These are phyloP conservation scores for Russula griseocarnosa DNA, from an alignment of 768 basidiomycete species.

Conservation along the genomic window DNA sequence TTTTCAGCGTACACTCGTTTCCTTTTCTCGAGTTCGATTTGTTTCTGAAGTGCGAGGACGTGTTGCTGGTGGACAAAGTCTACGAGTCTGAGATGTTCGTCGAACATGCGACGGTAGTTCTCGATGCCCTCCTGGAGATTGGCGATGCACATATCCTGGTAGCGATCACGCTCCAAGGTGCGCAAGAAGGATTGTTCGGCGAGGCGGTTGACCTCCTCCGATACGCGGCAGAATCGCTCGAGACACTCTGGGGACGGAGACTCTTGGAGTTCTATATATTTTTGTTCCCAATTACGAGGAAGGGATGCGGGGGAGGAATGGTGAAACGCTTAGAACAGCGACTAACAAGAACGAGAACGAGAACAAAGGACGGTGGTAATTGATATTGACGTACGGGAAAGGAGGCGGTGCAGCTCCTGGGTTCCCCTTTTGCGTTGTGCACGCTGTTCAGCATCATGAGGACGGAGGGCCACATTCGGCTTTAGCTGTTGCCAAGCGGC, in stretches of 20 bases:
- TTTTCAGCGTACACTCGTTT: slow-evolving; percentile 3
- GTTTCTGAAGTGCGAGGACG: neutral
- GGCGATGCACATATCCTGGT: slow-evolving; percentile 2
- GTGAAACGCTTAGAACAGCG: neutral
- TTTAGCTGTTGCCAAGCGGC: slow-evolving; percentile 17
- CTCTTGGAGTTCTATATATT: neutral
- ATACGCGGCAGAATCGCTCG: neutral
- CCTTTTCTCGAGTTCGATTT: slow-evolving; percentile 3
- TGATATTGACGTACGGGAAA: neutral
- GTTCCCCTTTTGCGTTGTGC: too few relatives aligned
- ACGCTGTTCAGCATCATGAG: neutral
- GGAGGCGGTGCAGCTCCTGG: slow-evolving; percentile 2
- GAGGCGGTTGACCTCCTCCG: neutral
- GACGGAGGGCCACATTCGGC: neutral
- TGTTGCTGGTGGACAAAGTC: neutral
- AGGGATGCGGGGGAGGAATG: too few relatives aligned
- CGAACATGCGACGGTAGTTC: neutral
- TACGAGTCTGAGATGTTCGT: neutral
- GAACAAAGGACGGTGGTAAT: neutral
- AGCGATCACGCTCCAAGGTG: neutral
- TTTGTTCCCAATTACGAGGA: too few relatives aligned
- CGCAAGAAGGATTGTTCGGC: neutral
- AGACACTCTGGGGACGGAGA: slow-evolving; percentile 4
- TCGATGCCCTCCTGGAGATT: slow-evolving; percentile 1
- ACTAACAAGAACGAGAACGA: too few relatives aligned